Evolutionary conservation across 768 basidiomycete genomes (phyloP), one percentile per base, ranked within the genome.

Genomic region (Russula ochroleuca): DNA sequence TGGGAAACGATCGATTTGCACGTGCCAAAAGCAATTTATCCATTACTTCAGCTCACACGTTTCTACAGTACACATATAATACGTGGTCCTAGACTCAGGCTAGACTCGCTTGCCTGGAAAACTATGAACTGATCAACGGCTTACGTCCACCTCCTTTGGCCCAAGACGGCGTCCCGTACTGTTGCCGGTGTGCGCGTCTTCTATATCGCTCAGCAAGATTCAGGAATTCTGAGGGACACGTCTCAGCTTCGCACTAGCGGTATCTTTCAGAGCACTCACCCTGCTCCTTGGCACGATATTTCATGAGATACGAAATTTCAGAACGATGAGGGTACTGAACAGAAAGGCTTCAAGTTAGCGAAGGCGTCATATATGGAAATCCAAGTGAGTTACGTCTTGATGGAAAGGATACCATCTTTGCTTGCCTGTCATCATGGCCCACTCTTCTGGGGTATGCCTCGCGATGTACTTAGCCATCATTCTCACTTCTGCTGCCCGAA

Each of bases 401-500:
- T 75, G 72, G 67, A 84, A 87, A 19, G 78, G 72, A 1, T 76
- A 76, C 85, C 86, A 90, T 69, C 80, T 79, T 38, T 85, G 82
- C 61, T 73, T 79, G 0, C 62, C 61, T 19, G 73, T 68, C 65
- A 76, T 70, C 28, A 72, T 72, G 28, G 77, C 71, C 77, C 84
- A 88, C 55, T 81, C 69, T 3, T 76, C 73, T 57, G 75, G 77
- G 28, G 25, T 41, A 31, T 61, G 19, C 54, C 47, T 51, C 28
- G 82, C 81, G 40, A 87, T 80, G 72, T 86, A 81, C 66, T 79
- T 82, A 15, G 86, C 85, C 55, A 84, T 76, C 52, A 81, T 76
- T 64, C 84, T 81, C 61, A 81, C 73, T 69, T 90, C 88, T n/a
- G 84, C 84, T n/a, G 79, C 77, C 28, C 79, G 83, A 65, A 84